phyloP scores from a whole-genome alignment of 306 rosid species.

The Cyclanthera cordifolia region DNA sequence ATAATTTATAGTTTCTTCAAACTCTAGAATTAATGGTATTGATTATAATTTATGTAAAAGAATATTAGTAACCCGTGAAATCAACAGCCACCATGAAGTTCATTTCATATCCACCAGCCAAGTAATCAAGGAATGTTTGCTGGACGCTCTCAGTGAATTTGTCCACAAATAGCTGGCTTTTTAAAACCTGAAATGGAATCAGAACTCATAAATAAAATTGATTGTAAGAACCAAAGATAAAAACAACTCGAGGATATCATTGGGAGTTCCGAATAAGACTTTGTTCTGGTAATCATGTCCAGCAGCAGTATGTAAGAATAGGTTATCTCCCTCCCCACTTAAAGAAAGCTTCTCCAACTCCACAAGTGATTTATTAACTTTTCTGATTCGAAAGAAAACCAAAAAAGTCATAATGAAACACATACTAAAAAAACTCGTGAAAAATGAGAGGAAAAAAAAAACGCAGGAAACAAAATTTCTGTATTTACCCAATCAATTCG shows the following conservation, averaged over 20 bases:
- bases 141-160: slow-evolving; percentile 52
- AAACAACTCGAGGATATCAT: slow-evolving; percentile 14
- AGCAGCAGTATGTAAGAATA: slow-evolving; percentile 33
- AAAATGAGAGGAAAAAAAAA: slow-evolving; percentile 13
- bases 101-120: slow-evolving; percentile 82
- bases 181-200: slow-evolving; percentile 44
- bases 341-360: slow-evolving; percentile 72
- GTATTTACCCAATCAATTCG: slow-evolving; percentile 85
- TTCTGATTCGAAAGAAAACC: slow-evolving; percentile 38
- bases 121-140: slow-evolving; percentile 82
- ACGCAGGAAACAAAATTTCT: slow-evolving; percentile 13
- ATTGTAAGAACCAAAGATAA: slow-evolving; percentile 11
- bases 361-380: slow-evolving; percentile 61
- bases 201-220: slow-evolving; percentile 20
- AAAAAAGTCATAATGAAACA: slow-evolving; percentile 16
- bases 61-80: slow-evolving; percentile 56
- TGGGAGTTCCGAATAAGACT: slow-evolving; percentile 31
- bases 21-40: neutral
- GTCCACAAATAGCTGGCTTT: slow-evolving; percentile 77
- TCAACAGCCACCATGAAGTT: slow-evolving; percentile 94
- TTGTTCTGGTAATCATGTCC: slow-evolving; percentile 72
- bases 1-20: no score
- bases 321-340: slow-evolving; percentile 54
- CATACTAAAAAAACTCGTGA: neutral
- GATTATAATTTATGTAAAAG: neutral